These are phyloP conservation scores for Aspergillus caelatus DNA, from an alignment of 2,329 filamentous ascomycete genomes.

Conservation along the genomic window DNA sequence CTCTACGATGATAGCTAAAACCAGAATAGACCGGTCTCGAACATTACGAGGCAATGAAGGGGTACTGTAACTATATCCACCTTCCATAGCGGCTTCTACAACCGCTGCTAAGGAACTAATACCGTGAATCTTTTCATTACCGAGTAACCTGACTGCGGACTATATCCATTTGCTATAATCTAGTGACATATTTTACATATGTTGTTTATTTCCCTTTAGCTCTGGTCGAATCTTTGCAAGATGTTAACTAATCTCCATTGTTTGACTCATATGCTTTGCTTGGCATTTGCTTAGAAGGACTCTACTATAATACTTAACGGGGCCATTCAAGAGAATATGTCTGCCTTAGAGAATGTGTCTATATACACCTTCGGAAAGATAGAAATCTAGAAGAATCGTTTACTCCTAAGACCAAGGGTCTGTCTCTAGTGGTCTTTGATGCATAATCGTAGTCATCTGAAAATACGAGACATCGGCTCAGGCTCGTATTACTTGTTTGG, in stretches of 20 bases:
- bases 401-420: not conserved
- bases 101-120: not conserved
- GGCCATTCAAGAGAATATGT: too few species aligned
- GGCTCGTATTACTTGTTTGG: not conserved
- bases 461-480: not conserved
- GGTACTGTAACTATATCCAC: too few species aligned
- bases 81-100: not conserved
- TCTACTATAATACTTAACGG: not conserved
- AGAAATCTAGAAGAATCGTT: not conserved
- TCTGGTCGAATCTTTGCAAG: not conserved
- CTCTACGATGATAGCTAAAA: not conserved
- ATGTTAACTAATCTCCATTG: not conserved
- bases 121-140: not conserved
- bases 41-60: too few species aligned
- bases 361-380: not conserved
- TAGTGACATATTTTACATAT: not conserved
- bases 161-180: not conserved
- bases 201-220: not conserved
- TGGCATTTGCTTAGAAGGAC: too few species aligned
- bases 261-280: not conserved
- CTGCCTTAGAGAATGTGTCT: not conserved
- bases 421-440: not conserved
- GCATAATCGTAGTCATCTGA: not conserved
- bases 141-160: too few species aligned
- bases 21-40: not conserved